These are phyloP conservation scores for Viola odorata DNA, from an alignment of 345 rosid genomes.

Conservation along the genomic window DNA sequence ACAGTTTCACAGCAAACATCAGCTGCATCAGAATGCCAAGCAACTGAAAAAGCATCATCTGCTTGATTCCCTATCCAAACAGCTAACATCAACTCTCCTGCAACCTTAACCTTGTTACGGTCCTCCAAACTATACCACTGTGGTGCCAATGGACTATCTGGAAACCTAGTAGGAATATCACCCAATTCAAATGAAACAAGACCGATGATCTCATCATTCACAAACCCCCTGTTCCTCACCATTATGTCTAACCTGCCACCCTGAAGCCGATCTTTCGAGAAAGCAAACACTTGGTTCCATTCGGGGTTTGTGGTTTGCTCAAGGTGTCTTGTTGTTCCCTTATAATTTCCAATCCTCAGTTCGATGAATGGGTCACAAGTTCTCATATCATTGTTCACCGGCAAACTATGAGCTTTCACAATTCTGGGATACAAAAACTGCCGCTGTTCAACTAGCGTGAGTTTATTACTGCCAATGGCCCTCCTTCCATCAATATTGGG, in stretches of 20 bases:
- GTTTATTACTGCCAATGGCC: slow-evolving; percentile 29
- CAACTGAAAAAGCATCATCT: slow-evolving; percentile 38
- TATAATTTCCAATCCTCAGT: slow-evolving; percentile 29
- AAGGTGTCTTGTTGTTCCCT: slow-evolving; percentile 24
- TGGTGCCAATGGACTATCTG: slow-evolving; percentile 41
- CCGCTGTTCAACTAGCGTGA: slow-evolving; percentile 41
- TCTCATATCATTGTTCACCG: slow-evolving; percentile 12
- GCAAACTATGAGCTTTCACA: slow-evolving; percentile 30
- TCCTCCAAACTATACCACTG: slow-evolving; percentile 39
- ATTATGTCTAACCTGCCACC: slow-evolving; percentile 25
- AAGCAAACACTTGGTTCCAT: slow-evolving; percentile 44
- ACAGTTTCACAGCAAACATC: background rate
- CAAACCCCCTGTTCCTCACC: slow-evolving; percentile 25
- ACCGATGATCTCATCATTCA: slow-evolving; percentile 25
- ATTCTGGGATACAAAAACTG: slow-evolving; percentile 37
- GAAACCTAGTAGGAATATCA: slow-evolving; percentile 31
- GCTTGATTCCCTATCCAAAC: slow-evolving; percentile 38
- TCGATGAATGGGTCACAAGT: slow-evolving; percentile 25
- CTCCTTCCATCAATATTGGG: slow-evolving; percentile 44
- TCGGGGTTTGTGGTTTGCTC: slow-evolving; percentile 28
- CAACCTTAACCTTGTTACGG: slow-evolving; percentile 24
- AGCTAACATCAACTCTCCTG: slow-evolving; percentile 39
- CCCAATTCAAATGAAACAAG: slow-evolving; percentile 24
- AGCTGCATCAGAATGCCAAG: slow-evolving; percentile 27
- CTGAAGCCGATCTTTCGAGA: slow-evolving; percentile 39